Percentiles rank a stretch among this genome's conserved stretches.
Conservation (phyloP, 2,329 filamentous ascomycete species). For the Oidium heveae region DNA sequence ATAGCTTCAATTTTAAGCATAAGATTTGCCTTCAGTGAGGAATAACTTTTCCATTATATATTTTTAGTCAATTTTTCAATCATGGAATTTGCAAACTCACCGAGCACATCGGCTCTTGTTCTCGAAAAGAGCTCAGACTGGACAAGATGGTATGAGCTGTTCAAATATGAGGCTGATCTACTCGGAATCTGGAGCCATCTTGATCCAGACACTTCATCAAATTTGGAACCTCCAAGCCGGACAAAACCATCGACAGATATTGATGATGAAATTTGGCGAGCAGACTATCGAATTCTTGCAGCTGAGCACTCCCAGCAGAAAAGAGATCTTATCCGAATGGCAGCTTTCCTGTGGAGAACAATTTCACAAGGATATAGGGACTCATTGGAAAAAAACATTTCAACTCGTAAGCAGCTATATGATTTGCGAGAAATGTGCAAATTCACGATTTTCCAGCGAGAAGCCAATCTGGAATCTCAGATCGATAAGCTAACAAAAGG, state of each 20-base stretch:
- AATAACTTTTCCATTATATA: background rate
- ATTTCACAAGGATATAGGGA: conserved; percentile 1
- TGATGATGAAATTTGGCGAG: conserved; percentile 1
- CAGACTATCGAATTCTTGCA: background rate
- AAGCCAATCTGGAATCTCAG: background rate
- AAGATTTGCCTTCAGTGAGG: background rate
- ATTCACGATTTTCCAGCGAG: background rate
- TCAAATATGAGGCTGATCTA: conserved; percentile 1
- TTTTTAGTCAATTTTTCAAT: background rate
- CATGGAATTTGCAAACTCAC: conserved; percentile 1
- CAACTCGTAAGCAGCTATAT: background rate
- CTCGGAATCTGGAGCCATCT: background rate
- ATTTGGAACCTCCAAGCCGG: background rate
- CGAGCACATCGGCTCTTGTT: background rate
- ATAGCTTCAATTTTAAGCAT: background rate
- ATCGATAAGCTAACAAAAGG: background rate
- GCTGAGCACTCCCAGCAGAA: background rate
- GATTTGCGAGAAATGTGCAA: background rate
- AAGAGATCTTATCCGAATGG: background rate
- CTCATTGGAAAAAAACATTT: background rate
- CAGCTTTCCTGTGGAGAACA: background rate
- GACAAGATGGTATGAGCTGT: conserved; percentile 1
- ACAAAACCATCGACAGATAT: background rate
- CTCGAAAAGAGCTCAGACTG: background rate
- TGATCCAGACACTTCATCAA: background rate